Percentiles rank a stretch among this genome's conserved stretches.
These are phyloP conservation scores for Saturnispora ahearnii DNA, from an alignment of 805 yeast genomes.

Conservation along the genomic window DNA sequence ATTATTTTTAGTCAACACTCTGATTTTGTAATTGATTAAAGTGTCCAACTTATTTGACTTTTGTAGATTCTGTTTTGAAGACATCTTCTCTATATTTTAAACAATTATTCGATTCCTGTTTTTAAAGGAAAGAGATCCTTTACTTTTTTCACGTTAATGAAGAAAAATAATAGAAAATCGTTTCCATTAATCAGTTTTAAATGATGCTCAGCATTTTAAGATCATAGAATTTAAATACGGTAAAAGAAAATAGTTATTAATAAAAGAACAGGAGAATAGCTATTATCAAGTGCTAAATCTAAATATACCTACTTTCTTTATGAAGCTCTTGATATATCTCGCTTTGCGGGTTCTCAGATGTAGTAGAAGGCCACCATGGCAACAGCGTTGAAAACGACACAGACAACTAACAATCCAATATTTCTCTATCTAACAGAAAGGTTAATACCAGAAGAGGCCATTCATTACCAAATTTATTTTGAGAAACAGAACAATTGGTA, in stretches of 20 bases:
- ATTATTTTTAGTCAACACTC: constrained; percentile 69
- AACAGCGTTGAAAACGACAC: constrained; percentile 40
- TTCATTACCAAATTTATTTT: constrained; percentile 36
- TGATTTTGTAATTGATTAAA: constrained; percentile 62
- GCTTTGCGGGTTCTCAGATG: constrained; percentile 25
- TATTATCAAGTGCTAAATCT: constrained; percentile 2
- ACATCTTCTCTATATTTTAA: constrained; percentile 12
- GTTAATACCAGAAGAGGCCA: constrained; percentile 33
- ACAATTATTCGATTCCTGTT: not conserved
- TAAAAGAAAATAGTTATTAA: not conserved
- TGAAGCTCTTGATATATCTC: not conserved
- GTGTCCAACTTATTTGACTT: constrained; percentile 46
- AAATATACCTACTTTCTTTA: constrained; percentile 3
- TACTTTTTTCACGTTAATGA: no score
- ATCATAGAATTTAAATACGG: not conserved
- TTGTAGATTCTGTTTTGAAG: constrained; percentile 25
- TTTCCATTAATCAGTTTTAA: not conserved
- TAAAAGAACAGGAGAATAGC: not conserved
- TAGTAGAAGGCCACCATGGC: constrained; percentile 32
- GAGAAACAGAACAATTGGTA: constrained; percentile 41
- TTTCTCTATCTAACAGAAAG: constrained; percentile 55
- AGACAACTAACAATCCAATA: constrained; percentile 52
- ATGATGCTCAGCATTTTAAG: not conserved
- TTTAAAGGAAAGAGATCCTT: not conserved
- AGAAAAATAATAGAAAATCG: not conserved